Evolutionary conservation across 2,329 filamentous ascomycete species (phyloP).

Genomic region (Ophiostoma quercus): DNA sequence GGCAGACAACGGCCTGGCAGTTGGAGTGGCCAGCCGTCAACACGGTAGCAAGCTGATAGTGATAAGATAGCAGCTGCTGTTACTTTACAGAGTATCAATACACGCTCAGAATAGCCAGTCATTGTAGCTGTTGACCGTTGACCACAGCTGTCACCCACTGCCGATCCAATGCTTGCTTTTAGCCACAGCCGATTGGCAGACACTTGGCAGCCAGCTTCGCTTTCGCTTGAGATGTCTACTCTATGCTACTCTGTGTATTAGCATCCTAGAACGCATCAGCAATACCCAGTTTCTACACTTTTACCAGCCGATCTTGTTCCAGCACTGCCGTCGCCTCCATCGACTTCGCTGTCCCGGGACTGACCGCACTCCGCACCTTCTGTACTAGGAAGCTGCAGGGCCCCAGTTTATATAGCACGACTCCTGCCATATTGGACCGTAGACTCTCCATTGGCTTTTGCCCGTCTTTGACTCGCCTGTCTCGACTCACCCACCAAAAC

Average conservation of each 20-base stretch:
- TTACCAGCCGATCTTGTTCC: not conserved
- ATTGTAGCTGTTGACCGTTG: not conserved
- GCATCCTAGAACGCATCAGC: too few relatives aligned
- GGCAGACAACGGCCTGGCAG: not conserved
- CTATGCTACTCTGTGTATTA: too few relatives aligned
- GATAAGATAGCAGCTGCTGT: not conserved
- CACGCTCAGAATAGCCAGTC: too few relatives aligned
- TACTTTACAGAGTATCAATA: too few relatives aligned
- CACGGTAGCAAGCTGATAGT: not conserved
- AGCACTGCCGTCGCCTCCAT: not conserved
- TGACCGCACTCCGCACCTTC: not conserved
- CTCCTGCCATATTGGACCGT: not conserved
- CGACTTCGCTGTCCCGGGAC: conserved; percentile 4
- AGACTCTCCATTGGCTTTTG: not conserved
- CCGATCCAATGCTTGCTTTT: not conserved
- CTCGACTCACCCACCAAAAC: not conserved
- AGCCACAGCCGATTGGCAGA: not conserved
- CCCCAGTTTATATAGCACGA: conserved; percentile 10
- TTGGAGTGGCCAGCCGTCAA: not conserved
- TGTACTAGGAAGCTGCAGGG: not conserved
- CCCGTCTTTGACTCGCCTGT: not conserved
- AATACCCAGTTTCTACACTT: not conserved
- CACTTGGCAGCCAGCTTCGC: not conserved
- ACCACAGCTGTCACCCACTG: not conserved
- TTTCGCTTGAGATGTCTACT: not conserved